These are phyloP conservation scores for Wickerhamomyces ciferrii DNA, from an alignment of 805 yeast genomes.

Conservation along the genomic window DNA sequence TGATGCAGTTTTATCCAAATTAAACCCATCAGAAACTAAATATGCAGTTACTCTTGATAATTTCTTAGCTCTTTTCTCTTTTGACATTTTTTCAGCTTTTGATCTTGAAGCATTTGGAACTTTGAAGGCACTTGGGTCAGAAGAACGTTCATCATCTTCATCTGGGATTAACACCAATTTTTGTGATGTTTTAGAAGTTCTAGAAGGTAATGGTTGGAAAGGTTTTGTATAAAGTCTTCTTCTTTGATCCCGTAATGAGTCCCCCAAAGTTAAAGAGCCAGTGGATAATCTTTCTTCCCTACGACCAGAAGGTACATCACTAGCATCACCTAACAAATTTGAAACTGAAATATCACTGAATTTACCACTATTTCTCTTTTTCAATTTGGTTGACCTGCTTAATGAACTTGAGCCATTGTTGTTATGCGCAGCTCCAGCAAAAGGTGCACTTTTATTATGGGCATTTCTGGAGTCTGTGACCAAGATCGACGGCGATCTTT, in stretches of 20 bases:
- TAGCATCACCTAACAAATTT: conserved; percentile 66
- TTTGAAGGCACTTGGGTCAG: conserved; percentile 5
- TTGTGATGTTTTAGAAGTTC: conserved; percentile 85
- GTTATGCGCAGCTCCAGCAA: conserved; percentile 54
- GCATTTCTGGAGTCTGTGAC: conserved; percentile 82
- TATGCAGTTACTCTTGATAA: conserved; percentile 89
- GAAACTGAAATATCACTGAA: conserved; percentile 81
- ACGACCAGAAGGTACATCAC: conserved; percentile 81
- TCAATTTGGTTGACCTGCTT: conserved; percentile 1
- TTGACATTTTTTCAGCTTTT: conserved; percentile 51
- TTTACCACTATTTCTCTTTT: conserved; percentile 26
- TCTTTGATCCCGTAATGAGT: conserved; percentile 7
- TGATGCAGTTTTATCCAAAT: conserved; percentile 53
- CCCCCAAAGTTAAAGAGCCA: conserved; percentile 20
- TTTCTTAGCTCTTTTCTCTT: conserved; percentile 40
- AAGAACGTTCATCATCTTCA: conserved; percentile 21
- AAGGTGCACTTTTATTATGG: conserved; percentile 61
- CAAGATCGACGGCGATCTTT: conserved; percentile 86
- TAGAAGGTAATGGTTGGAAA: conserved; percentile 52
- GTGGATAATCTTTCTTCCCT: conserved; percentile 38
- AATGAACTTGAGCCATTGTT: conserved; percentile 2
- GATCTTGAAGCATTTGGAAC: conserved; percentile 10
- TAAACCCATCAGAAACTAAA: conserved; percentile 78
- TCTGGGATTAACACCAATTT: conserved; percentile 81
- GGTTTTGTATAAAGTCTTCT: conserved; percentile 35